Base-by-base conservation (phyloP, 257 asterid species). In the Ilex aquifolium region DNA sequence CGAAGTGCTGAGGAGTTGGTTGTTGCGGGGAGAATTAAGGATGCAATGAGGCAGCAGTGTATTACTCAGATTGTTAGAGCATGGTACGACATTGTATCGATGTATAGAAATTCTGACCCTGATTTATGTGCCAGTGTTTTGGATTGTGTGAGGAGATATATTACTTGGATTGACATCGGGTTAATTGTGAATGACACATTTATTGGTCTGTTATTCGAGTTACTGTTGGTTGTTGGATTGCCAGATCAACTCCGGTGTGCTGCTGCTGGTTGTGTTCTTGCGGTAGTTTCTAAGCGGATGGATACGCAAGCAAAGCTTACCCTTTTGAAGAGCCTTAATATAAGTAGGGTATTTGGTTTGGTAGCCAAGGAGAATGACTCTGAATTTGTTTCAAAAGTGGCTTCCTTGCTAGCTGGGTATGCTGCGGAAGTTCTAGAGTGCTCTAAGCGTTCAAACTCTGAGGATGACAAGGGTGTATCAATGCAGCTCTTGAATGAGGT, bases 111-210 rank as follows among this genome's bases (percentile, higher is more conserved):
- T 78, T 81, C 89, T 2, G 88, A 87, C 44, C 71, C 92, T 0
- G 95, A 87, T 58, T 48, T 93, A 59, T 90, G 97, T 73, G 59
- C 81, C 61, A 75, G 65, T 83, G 97, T 88, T 56, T 79, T 93
- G 67, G 88, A 87, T 71, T 82, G 88, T 36, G 67, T 74, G 79
- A 79, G 90, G 73, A 83, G 96, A 69, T 90, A 79, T 69, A 74
- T 93, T 70, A 74, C 83, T 7, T 93, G 99, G 99, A 90, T 93
- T n/a, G 96, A 93, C 73, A 90, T 93, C 60, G 90, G 92, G 61
- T 77, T 93, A 83, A 74, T 90, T 36, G 95, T 83, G 2, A 90
- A 90, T 68, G 95, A 84, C 51, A 65, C 86, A 0, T 88, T 90
- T 73, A 82, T 70, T 17, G 75, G 71, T 31, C 70, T 90, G 82